Evolutionary conservation across 768 basidiomycete species (phyloP), one percentile per base, ranked within the genome.

Genomic region (Hygrocybe punicea): DNA sequence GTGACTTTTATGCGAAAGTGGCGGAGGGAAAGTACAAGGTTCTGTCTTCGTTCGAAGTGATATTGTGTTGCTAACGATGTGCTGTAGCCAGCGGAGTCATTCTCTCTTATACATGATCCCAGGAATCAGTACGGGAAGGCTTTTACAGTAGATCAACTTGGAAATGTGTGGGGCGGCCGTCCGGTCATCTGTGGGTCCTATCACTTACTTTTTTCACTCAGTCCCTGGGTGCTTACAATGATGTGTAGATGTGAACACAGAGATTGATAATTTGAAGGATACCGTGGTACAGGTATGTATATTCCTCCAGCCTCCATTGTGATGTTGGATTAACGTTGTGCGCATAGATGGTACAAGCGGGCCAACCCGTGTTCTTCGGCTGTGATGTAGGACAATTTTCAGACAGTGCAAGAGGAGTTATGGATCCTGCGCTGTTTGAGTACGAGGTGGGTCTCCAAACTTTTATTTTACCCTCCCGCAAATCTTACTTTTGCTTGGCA

Each of bases 41-140:
- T 57, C 23, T 80, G 73, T 40, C 17, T 10, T 44, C 37, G 29
- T 21, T 45, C 50, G 5, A 56, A 51, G n/a, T 36, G 42, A 33
- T 17, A 23, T 21, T 9, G 23, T 21, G 33, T 10, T 34, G 50
- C 7, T 45, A 8, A 51, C 40, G 25, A 10, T 9, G 13, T 24
- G 33, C 61, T 29, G 56, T 54, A 89, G 83, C 84, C 86, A 2
- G 67, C 77, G 3, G 89, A 93, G 23, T 86, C 81, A 2, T 96
- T 98, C 79, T 96, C 93, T 36, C 81, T 98, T 11, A 93, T 98
- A 70, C 88, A 98, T 65, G 96, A 98, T 68, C 95, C 96, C 9
- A 83, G 96, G 23, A 95, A 98, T 67, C 76, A 76, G 17, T 93
- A 87, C 69, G 80, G 79, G 50, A 87, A 85, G 70, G 78, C 96